Percentiles rank a stretch among this genome's conserved stretches.
Conservation (phyloP, 768 basidiomycete genomes). For the Arthromyces matolae region DNA sequence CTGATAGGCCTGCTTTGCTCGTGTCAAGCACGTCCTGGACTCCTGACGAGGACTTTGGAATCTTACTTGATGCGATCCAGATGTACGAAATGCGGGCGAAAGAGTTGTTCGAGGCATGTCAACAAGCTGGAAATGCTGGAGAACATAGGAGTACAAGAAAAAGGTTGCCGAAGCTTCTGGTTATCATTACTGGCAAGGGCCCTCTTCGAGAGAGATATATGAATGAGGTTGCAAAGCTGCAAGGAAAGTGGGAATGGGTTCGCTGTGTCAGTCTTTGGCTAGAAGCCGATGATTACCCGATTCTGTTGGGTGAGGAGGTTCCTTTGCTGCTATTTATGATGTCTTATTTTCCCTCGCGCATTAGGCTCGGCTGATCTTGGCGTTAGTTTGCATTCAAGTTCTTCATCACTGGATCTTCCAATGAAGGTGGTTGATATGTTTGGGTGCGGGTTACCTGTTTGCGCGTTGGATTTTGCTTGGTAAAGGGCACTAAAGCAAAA, state of each 20-base stretch:
- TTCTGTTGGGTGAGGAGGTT: constrained; percentile 63
- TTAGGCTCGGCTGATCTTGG: constrained; percentile 89
- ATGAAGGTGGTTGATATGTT: constrained; percentile 99
- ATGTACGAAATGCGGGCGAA: constrained; percentile 63
- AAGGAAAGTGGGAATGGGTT: constrained; percentile 73
- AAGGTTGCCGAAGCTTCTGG: constrained; percentile 69
- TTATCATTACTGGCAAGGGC: constrained; percentile 90
- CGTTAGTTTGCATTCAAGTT: constrained; percentile 86
- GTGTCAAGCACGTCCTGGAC: constrained; percentile 98
- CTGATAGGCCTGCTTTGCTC: constrained; percentile 79
- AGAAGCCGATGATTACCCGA: constrained; percentile 85
- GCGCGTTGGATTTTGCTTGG: constrained; percentile 86
- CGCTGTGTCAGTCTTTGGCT: constrained; percentile 83
- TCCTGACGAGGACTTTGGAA: constrained; percentile 89
- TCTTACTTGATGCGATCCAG: constrained; percentile 73
- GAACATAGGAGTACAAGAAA: constrained; percentile 10
- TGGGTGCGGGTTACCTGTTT: constrained; percentile 91
- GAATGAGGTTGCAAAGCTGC: constrained; percentile 53
- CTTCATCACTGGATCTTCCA: constrained; percentile 87
- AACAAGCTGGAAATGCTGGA: not conserved
- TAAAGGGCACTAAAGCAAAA: constrained; percentile 32
- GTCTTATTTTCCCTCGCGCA: not conserved
- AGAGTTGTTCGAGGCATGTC: constrained; percentile 16
- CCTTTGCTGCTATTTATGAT: not conserved
- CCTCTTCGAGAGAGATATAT: constrained; percentile 75